A percentile compares a stretch with the other conserved stretches of the same genome.
Evolutionary conservation across 371 early-diverging fungal species (phyloP).

Genomic region (Blastocladiella emersonii): DNA sequence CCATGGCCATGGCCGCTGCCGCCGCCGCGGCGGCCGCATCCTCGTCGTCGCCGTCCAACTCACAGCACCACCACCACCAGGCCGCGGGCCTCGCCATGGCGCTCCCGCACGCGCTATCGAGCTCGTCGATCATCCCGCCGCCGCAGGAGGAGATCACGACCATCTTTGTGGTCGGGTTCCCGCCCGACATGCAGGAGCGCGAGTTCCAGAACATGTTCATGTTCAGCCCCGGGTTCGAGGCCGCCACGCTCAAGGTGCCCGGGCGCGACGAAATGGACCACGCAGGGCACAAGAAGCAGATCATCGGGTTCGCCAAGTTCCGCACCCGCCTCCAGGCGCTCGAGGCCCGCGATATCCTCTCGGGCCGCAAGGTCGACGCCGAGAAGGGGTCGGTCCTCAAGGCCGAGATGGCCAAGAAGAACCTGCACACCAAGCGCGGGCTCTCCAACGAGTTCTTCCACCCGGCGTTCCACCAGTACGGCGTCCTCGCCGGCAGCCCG

Average conservation of each 20-base stretch:
- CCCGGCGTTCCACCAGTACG: neutral
- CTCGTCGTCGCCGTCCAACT: too few species aligned
- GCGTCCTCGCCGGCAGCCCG: neutral
- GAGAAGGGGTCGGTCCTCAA: conserved; percentile 71
- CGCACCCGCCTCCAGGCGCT: conserved; percentile 68
- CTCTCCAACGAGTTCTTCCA: neutral
- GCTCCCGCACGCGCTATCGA: too few species aligned
- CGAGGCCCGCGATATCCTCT: conserved; percentile 72
- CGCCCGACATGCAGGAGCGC: conserved; percentile 90
- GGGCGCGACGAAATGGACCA: conserved; percentile 38
- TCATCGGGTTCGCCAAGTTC: conserved; percentile 92
- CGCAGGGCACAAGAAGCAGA: conserved; percentile 55
- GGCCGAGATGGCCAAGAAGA: conserved; percentile 94
- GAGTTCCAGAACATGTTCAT: conserved; percentile 97
- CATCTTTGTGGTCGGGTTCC: conserved; percentile 94
- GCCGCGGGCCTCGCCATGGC: too few species aligned
- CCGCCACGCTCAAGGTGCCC: conserved; percentile 78
- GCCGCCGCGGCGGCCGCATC: too few species aligned
- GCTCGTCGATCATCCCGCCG: too few species aligned
- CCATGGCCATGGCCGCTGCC: too few species aligned
- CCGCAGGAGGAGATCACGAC: conserved; percentile 57
- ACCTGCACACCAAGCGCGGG: conserved; percentile 56
- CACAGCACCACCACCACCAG: too few species aligned
- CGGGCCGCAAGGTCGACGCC: conserved; percentile 71
- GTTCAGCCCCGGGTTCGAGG: conserved; percentile 88